Evolutionary conservation across 1,284 basidiomycete species (phyloP).

Genomic region (Meira nashicola): DNA sequence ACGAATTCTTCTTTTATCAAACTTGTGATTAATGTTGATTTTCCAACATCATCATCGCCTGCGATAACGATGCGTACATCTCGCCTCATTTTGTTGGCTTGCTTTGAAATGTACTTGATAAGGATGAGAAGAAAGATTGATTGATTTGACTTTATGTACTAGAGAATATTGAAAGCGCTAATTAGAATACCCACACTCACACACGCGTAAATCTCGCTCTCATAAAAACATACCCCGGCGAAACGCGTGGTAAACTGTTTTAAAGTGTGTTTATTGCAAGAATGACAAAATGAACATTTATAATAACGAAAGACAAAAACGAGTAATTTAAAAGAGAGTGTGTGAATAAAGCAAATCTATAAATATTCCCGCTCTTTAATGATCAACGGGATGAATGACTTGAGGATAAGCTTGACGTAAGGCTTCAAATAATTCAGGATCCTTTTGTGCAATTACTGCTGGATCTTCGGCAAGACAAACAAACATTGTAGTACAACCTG

Average conservation of each 20-base stretch:
- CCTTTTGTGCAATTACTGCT: conserved; percentile 26
- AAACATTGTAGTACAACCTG: conserved; percentile 52
- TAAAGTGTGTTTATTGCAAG: not conserved
- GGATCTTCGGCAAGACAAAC: conserved; percentile 48
- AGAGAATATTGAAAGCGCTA: too few species aligned
- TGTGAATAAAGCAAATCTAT: not conserved
- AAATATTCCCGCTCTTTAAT: conserved; percentile 10
- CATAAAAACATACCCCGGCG: too few species aligned
- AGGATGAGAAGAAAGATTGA: not conserved
- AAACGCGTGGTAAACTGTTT: not conserved
- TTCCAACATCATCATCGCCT: conserved; percentile 69
- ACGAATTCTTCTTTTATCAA: conserved; percentile 82
- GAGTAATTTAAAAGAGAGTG: not conserved
- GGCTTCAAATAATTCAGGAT: conserved; percentile 37
- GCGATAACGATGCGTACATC: conserved; percentile 89
- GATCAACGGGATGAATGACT: conserved; percentile 50
- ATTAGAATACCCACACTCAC: too few species aligned
- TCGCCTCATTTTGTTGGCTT: conserved; percentile 62
- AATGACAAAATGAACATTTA: too few species aligned
- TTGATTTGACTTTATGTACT: not conserved
- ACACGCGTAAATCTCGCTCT: too few species aligned
- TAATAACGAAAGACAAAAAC: not conserved
- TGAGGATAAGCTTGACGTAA: conserved; percentile 45
- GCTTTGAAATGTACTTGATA: not conserved
- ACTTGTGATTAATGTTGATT: conserved; percentile 46